A percentile compares a stretch with the other conserved stretches of the same genome.
phyloP scores from a whole-genome alignment of 1,284 basidiomycete genomes.

The Ganoderma lingzhi region DNA sequence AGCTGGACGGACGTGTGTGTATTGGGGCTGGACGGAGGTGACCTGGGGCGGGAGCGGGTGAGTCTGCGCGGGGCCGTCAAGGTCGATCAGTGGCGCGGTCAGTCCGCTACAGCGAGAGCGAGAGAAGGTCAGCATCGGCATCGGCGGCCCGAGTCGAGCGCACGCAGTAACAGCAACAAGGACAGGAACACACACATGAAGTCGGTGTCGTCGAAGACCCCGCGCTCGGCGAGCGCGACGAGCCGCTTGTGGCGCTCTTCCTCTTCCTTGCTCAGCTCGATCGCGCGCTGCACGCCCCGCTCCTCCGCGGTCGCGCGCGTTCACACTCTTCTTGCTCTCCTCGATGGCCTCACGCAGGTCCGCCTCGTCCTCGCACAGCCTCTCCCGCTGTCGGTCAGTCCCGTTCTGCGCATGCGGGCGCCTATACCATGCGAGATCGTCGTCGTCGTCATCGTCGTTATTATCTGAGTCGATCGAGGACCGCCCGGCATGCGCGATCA shows the following conservation, averaged over 20 bases:
- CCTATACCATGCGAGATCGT: not conserved
- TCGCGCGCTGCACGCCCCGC: constrained; percentile 78
- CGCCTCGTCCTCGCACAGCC: constrained; percentile 48
- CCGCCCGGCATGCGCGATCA: constrained; percentile 84
- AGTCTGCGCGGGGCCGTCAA: not conserved
- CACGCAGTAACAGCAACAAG: not conserved
- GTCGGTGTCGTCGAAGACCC: constrained; percentile 85
- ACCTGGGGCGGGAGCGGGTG: constrained; percentile 37
- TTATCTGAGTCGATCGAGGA: constrained; percentile 53
- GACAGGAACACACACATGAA: constrained; percentile 59
- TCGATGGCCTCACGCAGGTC: constrained; percentile 81
- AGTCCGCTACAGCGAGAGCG: not conserved
- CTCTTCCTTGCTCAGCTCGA: constrained; percentile 86
- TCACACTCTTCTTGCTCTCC: constrained; percentile 77
- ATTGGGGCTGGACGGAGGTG: constrained; percentile 52
- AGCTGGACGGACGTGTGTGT: constrained; percentile 58
- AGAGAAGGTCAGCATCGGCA: not conserved
- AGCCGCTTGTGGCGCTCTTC: constrained; percentile 73
- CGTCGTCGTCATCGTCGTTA: constrained; percentile 11
- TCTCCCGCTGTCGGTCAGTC: not conserved
- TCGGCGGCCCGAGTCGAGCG: no score
- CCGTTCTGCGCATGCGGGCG: constrained; percentile 13
- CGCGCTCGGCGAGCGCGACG: constrained; percentile 73
- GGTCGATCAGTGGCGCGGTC: not conserved
- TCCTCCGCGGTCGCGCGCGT: constrained; percentile 80